Evolutionary conservation across 768 basidiomycete species (phyloP).

Genomic region (Aureoboletus auriporus): DNA sequence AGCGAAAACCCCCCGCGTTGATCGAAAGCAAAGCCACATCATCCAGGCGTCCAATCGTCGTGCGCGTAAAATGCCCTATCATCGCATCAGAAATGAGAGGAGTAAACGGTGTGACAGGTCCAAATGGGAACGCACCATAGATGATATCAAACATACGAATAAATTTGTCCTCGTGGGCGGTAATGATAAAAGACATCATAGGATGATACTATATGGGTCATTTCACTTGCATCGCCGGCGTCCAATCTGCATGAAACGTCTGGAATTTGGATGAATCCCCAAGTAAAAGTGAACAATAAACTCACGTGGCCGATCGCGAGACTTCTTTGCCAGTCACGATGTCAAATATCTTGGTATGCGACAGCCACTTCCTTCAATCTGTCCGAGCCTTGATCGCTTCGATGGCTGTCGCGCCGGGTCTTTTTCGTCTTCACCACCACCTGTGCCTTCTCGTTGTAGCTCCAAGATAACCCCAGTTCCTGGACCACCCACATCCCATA

Average conservation of each 20-base stretch:
- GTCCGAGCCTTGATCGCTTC: conserved; percentile 80
- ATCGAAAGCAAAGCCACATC: conserved; percentile 89
- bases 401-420: conserved; percentile 73
- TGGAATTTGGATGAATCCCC: neutral
- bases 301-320: conserved; percentile 53
- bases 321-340: conserved; percentile 84
- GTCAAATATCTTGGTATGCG: conserved; percentile 83
- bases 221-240: conserved; percentile 78
- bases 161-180: conserved; percentile 91
- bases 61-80: conserved; percentile 80
- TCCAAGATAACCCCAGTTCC: conserved; percentile 69
- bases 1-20: conserved; percentile 80
- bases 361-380: conserved; percentile 84
- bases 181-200: conserved; percentile 81
- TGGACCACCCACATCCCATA: conserved; percentile 83
- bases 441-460: conserved; percentile 47
- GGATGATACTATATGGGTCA: conserved; percentile 87
- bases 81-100: conserved; percentile 2
- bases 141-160: conserved; percentile 85
- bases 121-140: conserved; percentile 52
- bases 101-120: neutral
- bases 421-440: conserved; percentile 45
- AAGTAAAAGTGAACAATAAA: conserved; percentile 1
- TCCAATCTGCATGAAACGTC: conserved; percentile 49
- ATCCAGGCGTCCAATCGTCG: conserved; percentile 87